Conservation (phyloP, 2,329 filamentous ascomycete species). For the Aspergillus sp. region DNA sequence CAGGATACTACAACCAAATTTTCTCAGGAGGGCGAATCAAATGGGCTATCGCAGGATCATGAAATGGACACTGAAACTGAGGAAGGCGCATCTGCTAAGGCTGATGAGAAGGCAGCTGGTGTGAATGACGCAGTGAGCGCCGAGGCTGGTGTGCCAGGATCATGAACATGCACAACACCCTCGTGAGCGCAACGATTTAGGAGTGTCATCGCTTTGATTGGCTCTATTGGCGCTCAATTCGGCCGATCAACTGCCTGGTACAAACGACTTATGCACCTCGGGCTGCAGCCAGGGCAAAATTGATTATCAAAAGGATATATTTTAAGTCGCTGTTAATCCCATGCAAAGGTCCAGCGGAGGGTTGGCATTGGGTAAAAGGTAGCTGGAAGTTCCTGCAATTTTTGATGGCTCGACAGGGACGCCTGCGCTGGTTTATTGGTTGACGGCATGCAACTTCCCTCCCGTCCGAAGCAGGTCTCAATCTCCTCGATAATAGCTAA, state of each 20-base stretch:
- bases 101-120: constrained; percentile 11
- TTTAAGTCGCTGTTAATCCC: neutral
- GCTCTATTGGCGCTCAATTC: neutral
- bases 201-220: constrained; percentile 5
- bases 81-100: neutral
- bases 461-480: neutral
- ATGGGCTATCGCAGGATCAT: constrained; percentile 7
- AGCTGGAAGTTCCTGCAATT: neutral
- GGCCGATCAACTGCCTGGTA: neutral
- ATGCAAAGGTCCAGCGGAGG: neutral
- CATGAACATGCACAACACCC: constrained; percentile 14
- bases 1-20: constrained; percentile 24
- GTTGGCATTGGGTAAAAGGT: neutral
- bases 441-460: neutral
- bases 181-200: neutral
- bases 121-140: constrained; percentile 10
- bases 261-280: neutral
- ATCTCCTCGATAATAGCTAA: neutral
- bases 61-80: constrained; percentile 9
- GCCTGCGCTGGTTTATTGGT: neutral
- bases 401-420: neutral
- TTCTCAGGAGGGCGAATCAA: constrained; percentile 13
- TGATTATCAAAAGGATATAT: neutral
- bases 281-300: neutral
- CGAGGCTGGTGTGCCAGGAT: constrained; percentile 6